These are phyloP conservation scores for Russula virescens DNA, from an alignment of 768 basidiomycete species.

Conservation along the genomic window DNA sequence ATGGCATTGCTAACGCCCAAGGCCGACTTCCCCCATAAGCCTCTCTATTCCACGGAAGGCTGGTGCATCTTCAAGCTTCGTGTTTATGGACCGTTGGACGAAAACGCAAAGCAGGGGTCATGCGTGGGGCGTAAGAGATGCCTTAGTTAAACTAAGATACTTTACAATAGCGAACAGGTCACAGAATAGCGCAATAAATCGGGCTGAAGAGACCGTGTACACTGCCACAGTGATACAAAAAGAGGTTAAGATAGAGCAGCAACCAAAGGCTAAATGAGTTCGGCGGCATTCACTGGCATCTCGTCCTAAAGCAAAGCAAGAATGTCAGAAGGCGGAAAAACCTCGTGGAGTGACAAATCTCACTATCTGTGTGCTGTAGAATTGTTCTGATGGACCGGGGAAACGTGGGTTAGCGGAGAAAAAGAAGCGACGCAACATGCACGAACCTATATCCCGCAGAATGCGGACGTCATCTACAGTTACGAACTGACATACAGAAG, in stretches of 20 bases:
- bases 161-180: slow-evolving; percentile 12
- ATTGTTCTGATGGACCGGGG: slow-evolving; percentile 62
- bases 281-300: slow-evolving; percentile 98
- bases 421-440: background rate
- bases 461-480: slow-evolving; percentile 96
- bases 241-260: background rate
- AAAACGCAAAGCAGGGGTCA: background rate
- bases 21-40: background rate
- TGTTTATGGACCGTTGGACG: background rate
- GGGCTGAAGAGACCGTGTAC: background rate
- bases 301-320: slow-evolving; percentile 59
- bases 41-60: background rate
- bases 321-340: slow-evolving; percentile 25
- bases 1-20: background rate
- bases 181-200: slow-evolving; percentile 11
- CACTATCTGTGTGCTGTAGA: slow-evolving; percentile 93
- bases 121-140: background rate
- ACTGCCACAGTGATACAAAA: slow-evolving; percentile 13
- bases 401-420: background rate
- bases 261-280: slow-evolving; percentile 64
- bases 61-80: background rate
- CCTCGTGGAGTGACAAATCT: slow-evolving; percentile 26
- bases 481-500: slow-evolving; percentile 54
- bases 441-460: slow-evolving; percentile 90
- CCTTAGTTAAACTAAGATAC: slow-evolving; percentile 16